phyloP scores from a whole-genome alignment of 768 basidiomycete genomes.

The Chalciporus chontae region DNA sequence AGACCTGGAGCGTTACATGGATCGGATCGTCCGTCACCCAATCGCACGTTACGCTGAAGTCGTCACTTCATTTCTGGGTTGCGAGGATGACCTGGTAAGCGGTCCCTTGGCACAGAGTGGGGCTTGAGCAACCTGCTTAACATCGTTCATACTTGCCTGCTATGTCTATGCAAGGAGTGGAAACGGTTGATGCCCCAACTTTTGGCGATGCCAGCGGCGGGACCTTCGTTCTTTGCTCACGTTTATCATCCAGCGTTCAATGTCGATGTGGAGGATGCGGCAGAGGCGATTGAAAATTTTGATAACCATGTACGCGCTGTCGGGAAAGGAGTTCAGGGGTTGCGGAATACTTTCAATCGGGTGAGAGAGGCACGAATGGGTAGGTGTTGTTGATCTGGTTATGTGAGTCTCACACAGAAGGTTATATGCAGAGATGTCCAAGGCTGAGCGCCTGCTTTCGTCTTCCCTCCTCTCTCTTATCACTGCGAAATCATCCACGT shows the following conservation, averaged over 20 bases:
- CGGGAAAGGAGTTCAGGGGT: slow-evolving; percentile 62
- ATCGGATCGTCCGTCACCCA: slow-evolving; percentile 68
- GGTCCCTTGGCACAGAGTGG: not conserved
- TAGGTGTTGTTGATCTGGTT: slow-evolving; percentile 27
- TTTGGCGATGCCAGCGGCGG: slow-evolving; percentile 60
- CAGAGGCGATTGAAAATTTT: slow-evolving; percentile 57
- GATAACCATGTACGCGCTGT: slow-evolving; percentile 62
- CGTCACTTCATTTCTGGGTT: slow-evolving; percentile 73
- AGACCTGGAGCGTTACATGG: slow-evolving; percentile 78
- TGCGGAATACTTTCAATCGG: slow-evolving; percentile 59
- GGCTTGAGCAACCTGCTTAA: not conserved
- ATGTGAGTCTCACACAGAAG: not conserved
- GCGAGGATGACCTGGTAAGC: slow-evolving; percentile 72
- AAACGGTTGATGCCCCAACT: slow-evolving; percentile 58
- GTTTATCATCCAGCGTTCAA: slow-evolving; percentile 87
- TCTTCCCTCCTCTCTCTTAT: slow-evolving; percentile 73
- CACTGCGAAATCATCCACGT: slow-evolving; percentile 59
- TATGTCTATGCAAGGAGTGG: slow-evolving; percentile 56
- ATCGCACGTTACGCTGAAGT: slow-evolving; percentile 76
- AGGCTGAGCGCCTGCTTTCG: slow-evolving; percentile 68
- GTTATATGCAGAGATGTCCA: slow-evolving; percentile 63
- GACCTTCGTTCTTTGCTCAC: slow-evolving; percentile 70
- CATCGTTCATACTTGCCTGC: not conserved
- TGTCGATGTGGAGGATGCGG: slow-evolving; percentile 69
- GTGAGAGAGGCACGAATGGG: slow-evolving; percentile 68